These are phyloP conservation scores for Paecilomyces sp. DNA, from an alignment of 2,329 filamentous ascomycete species.

Conservation along the genomic window DNA sequence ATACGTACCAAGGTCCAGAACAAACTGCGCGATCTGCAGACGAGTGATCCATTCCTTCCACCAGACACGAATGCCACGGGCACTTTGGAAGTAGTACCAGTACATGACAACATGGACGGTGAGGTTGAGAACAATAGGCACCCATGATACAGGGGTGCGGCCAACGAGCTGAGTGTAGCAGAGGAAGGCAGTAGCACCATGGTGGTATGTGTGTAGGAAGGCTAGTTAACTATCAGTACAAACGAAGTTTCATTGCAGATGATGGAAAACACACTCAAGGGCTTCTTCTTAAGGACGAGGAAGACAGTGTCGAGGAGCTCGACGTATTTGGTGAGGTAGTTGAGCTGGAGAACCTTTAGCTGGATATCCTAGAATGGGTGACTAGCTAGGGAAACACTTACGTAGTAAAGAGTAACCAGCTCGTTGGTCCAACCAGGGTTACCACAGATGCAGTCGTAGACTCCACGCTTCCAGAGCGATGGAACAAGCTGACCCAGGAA, in stretches of 20 bases:
- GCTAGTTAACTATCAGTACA: constrained; percentile 24
- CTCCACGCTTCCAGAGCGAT: constrained; percentile 66
- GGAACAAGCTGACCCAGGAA: constrained; percentile 81
- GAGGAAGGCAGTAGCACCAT: constrained; percentile 83
- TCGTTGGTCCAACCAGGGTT: constrained; percentile 82
- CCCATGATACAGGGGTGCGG: constrained; percentile 82
- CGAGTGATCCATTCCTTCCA: constrained; percentile 98
- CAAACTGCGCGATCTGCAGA: constrained; percentile 87
- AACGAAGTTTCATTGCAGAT: background rate
- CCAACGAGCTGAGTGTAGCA: constrained; percentile 92
- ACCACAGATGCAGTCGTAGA: constrained; percentile 75
- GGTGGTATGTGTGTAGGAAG: constrained; percentile 95
- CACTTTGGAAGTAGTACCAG: constrained; percentile 98
- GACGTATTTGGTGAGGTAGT: constrained; percentile 91
- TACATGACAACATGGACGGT: constrained; percentile 94
- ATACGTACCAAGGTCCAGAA: constrained; percentile 77
- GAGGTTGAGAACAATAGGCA: constrained; percentile 79
- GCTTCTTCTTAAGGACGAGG: constrained; percentile 96
- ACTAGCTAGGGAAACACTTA: constrained; percentile 42
- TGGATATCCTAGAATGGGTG: too few species aligned
- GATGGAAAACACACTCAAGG: constrained; percentile 46
- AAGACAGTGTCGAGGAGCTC: constrained; percentile 88
- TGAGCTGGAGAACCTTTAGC: constrained; percentile 53
- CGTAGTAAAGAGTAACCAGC: constrained; percentile 84
- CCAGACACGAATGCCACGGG: constrained; percentile 84